Conservation (phyloP, 1,284 basidiomycete species). For the Coniferiporia sulphurascens region DNA sequence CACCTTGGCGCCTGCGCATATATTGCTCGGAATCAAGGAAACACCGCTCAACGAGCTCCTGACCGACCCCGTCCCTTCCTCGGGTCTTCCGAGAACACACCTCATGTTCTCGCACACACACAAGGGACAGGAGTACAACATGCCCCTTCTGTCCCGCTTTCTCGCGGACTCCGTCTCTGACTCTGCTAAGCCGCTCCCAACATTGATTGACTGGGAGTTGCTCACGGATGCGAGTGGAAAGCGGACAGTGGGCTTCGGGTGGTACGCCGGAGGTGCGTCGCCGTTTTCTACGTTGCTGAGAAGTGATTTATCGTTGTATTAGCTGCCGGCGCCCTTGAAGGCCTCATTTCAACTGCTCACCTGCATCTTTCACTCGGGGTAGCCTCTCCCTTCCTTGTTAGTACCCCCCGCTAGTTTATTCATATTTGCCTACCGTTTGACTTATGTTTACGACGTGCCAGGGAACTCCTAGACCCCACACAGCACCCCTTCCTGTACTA, state of each 20-base stretch:
- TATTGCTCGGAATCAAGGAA: conserved; percentile 87
- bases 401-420: conserved; percentile 24
- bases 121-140: conserved; percentile 85
- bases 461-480: conserved; percentile 81
- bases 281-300: background rate
- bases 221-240: conserved; percentile 61
- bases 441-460: conserved; percentile 25
- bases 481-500: conserved; percentile 56
- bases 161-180: conserved; percentile 34
- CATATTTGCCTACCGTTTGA: background rate
- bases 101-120: conserved; percentile 90
- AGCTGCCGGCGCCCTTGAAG: conserved; percentile 84
- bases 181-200: conserved; percentile 30
- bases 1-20: conserved; percentile 60
- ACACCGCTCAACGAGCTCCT: conserved; percentile 63
- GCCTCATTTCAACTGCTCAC: conserved; percentile 73
- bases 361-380: conserved; percentile 74
- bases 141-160: conserved; percentile 68
- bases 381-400: conserved; percentile 77
- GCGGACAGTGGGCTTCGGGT: conserved; percentile 83
- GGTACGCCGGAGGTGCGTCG: conserved; percentile 76
- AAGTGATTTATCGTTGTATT: too few species aligned
- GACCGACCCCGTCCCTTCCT: conserved; percentile 35
- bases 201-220: conserved; percentile 83
- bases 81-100: conserved; percentile 50